Percentiles rank a stretch among this genome's conserved stretches.
These are phyloP conservation scores for Areca catechu DNA, from an alignment of 176 grass and related monocot species.

Conservation along the genomic window DNA sequence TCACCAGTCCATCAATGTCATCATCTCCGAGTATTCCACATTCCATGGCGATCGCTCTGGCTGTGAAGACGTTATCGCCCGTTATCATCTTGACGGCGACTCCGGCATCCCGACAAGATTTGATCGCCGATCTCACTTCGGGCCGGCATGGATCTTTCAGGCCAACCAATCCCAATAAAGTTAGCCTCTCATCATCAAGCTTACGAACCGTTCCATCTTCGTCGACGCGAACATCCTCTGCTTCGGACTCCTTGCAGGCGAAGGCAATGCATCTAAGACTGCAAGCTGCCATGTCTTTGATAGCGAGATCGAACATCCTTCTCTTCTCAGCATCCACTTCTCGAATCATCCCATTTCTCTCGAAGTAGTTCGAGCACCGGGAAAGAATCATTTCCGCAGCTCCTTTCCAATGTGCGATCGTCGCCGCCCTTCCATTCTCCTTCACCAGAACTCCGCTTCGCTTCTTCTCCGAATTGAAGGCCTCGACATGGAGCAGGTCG, in stretches of 20 bases:
- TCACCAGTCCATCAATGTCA: constrained; percentile 23
- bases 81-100: constrained; percentile 84
- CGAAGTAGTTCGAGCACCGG: constrained; percentile 34
- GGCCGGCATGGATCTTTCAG: constrained; percentile 77
- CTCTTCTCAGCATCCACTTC: constrained; percentile 26
- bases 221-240: background rate
- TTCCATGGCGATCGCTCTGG: constrained; percentile 57
- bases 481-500: constrained; percentile 62
- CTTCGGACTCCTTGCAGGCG: constrained; percentile 40
- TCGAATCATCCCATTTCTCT: constrained; percentile 10
- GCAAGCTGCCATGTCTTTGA: constrained; percentile 40
- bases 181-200: constrained; percentile 50
- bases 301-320: constrained; percentile 30
- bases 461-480: constrained; percentile 97
- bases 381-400: constrained; percentile 71
- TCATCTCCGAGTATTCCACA: constrained; percentile 47
- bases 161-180: constrained; percentile 62
- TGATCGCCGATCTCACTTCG: constrained; percentile 48
- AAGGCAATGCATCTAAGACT: constrained; percentile 80
- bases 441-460: constrained; percentile 50
- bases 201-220: constrained; percentile 1
- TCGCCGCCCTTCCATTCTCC: constrained; percentile 18
- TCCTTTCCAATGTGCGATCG: constrained; percentile 79
- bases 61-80: constrained; percentile 80
- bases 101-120: constrained; percentile 40